Evolutionary conservation across 2,329 filamentous ascomycete species (phyloP).

Genomic region (Hypoxylon sp.): DNA sequence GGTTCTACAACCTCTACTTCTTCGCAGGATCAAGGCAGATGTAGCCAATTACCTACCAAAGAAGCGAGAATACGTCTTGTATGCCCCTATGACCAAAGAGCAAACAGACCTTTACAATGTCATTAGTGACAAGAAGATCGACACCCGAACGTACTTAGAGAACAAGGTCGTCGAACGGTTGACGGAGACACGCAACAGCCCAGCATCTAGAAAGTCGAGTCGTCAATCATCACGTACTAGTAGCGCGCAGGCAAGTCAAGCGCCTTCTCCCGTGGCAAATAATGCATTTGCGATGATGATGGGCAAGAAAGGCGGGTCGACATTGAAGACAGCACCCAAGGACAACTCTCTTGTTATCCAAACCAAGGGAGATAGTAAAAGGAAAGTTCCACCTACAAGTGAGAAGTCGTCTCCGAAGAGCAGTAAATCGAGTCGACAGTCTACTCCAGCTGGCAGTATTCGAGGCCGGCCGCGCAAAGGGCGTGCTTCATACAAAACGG

Average conservation of each 20-base stretch:
- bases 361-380: conserved; percentile 51
- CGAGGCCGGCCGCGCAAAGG: conserved; percentile 65
- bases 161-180: conserved; percentile 80
- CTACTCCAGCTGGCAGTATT: conserved; percentile 75
- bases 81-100: conserved; percentile 90
- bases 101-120: conserved; percentile 90
- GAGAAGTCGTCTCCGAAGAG: conserved; percentile 72
- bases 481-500: conserved; percentile 65
- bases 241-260: conserved; percentile 50
- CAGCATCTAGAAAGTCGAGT: conserved; percentile 55
- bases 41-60: conserved; percentile 93
- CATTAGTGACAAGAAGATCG: conserved; percentile 69
- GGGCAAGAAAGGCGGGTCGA: conserved; percentile 57
- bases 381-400: conserved; percentile 56
- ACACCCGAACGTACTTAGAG: conserved; percentile 83
- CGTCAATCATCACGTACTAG: conserved; percentile 59
- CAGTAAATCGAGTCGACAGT: conserved; percentile 79
- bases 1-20: conserved; percentile 89
- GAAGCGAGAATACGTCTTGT: conserved; percentile 96
- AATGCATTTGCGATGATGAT: conserved; percentile 71
- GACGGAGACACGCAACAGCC: conserved; percentile 65
- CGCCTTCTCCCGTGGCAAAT: conserved; percentile 42
- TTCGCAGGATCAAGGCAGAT: conserved; percentile 91
- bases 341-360: conserved; percentile 37
- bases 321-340: conserved; percentile 45